Conservation (phyloP, 768 basidiomycete species). For the Rhizopogon vulgaris region DNA sequence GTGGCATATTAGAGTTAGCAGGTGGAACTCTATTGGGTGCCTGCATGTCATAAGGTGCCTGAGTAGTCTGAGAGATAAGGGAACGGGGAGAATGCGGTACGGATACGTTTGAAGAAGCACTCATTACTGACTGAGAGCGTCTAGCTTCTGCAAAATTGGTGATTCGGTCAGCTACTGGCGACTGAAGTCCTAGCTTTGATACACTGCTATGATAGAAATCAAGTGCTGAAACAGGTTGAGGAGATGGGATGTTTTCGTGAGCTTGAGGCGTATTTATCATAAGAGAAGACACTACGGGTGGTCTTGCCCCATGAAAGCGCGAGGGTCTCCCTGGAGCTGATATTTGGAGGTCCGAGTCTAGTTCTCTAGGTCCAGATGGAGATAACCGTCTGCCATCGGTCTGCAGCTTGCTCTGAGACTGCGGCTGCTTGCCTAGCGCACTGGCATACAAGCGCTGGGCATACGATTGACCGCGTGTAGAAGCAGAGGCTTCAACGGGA, state of each 20-base stretch:
- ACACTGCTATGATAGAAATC: constrained; percentile 15
- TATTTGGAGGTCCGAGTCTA: not conserved
- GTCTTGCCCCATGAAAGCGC: not conserved
- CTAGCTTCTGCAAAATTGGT: not conserved
- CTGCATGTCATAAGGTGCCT: not conserved
- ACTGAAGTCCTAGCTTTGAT: constrained; percentile 3
- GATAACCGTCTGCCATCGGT: not conserved
- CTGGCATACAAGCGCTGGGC: constrained; percentile 43
- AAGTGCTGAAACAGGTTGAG: constrained; percentile 3
- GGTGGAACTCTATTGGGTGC: not conserved
- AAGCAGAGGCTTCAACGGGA: constrained; percentile 1
- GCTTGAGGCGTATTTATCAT: not conserved
- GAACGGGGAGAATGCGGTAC: not conserved
- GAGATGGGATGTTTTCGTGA: not conserved
- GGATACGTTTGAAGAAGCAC: not conserved
- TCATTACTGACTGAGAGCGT: not conserved
- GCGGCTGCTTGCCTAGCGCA: constrained; percentile 20
- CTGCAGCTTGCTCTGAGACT: not conserved
- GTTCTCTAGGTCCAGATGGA: not conserved
- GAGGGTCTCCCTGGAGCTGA: not conserved
- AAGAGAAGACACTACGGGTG: not conserved
- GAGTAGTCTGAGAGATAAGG: not conserved
- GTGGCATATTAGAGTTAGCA: not conserved
- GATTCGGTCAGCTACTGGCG: not conserved
- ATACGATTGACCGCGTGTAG: constrained; percentile 19